Evolutionary conservation across 768 basidiomycete genomes (phyloP).

Genomic region (Dacryopinax spathularia): DNA sequence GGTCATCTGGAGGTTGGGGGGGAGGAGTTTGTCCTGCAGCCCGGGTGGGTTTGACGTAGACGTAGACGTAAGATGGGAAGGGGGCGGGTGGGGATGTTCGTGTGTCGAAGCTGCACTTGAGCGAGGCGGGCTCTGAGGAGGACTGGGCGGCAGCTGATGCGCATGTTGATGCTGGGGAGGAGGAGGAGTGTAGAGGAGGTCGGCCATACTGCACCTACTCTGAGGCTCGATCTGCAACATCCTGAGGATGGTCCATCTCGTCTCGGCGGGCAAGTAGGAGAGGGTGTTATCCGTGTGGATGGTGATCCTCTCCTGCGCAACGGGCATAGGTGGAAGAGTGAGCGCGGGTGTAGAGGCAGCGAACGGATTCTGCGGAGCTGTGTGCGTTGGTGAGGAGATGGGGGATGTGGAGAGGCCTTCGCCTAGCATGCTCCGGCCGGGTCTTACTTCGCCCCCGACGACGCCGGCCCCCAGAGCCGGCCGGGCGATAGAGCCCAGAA

Average conservation of each 20-base stretch:
- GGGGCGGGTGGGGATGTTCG: background rate
- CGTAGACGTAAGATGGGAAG: too few species aligned
- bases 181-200: too few species aligned
- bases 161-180: too few species aligned
- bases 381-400: background rate
- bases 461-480: background rate
- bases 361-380: background rate
- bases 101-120: background rate
- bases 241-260: conserved; percentile 27
- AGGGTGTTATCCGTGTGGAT: conserved; percentile 33
- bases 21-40: background rate
- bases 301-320: conserved; percentile 15
- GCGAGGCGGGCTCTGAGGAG: background rate
- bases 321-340: background rate
- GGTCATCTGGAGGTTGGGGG: background rate
- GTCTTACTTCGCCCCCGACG: background rate
- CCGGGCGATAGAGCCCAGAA: background rate
- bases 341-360: background rate
- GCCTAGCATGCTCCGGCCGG: background rate
- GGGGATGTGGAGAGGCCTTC: background rate
- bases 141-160: background rate
- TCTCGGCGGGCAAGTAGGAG: conserved; percentile 31
- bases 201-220: conserved; percentile 30
- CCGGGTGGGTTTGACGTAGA: background rate
- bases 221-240: conserved; percentile 33